Percentiles rank a stretch among this genome's conserved stretches.
These are phyloP conservation scores for Fimicolochytrium jonesii DNA, from an alignment of 192 early-diverging fungal species.

Conservation along the genomic window DNA sequence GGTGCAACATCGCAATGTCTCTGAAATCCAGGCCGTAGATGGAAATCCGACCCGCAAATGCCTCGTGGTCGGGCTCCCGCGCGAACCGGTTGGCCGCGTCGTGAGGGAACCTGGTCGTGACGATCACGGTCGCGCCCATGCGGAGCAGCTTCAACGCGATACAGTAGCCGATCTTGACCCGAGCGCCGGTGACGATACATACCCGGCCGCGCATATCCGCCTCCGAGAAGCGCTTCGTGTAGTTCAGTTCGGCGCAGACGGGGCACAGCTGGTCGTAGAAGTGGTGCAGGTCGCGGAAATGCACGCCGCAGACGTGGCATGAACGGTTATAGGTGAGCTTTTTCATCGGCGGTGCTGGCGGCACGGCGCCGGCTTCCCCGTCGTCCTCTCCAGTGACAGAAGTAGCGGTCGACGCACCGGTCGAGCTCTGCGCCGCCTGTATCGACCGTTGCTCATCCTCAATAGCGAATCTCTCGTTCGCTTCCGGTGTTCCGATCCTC, in stretches of 20 bases:
- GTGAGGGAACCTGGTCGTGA: slow-evolving; percentile 53
- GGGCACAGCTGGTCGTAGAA: slow-evolving; percentile 57
- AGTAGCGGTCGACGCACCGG: background rate
- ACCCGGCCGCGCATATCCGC: slow-evolving; percentile 48
- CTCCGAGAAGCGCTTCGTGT: slow-evolving; percentile 38
- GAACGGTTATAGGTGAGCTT: slow-evolving; percentile 41
- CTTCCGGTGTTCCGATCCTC: slow-evolving; percentile 23
- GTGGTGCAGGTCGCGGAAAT: slow-evolving; percentile 39
- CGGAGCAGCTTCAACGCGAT: slow-evolving; percentile 52
- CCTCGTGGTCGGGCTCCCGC: slow-evolving; percentile 36
- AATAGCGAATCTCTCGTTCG: slow-evolving; percentile 27
- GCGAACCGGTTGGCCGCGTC: slow-evolving; percentile 47
- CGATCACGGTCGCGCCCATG: slow-evolving; percentile 52
- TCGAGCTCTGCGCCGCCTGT: background rate
- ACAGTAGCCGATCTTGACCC: slow-evolving; percentile 57
- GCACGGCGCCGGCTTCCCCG: background rate
- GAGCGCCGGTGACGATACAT: slow-evolving; percentile 51
- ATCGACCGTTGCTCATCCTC: slow-evolving; percentile 33
- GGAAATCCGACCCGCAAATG: slow-evolving; percentile 34
- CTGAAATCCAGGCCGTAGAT: slow-evolving; percentile 56
- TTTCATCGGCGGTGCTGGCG: background rate
- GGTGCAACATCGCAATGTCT: slow-evolving; percentile 48
- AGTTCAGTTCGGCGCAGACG: slow-evolving; percentile 48
- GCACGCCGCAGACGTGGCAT: slow-evolving; percentile 46
- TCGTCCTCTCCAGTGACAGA: background rate